These are phyloP conservation scores for Tylopilus plumbeoviolaceoides DNA, from an alignment of 768 basidiomycete species.

Conservation along the genomic window DNA sequence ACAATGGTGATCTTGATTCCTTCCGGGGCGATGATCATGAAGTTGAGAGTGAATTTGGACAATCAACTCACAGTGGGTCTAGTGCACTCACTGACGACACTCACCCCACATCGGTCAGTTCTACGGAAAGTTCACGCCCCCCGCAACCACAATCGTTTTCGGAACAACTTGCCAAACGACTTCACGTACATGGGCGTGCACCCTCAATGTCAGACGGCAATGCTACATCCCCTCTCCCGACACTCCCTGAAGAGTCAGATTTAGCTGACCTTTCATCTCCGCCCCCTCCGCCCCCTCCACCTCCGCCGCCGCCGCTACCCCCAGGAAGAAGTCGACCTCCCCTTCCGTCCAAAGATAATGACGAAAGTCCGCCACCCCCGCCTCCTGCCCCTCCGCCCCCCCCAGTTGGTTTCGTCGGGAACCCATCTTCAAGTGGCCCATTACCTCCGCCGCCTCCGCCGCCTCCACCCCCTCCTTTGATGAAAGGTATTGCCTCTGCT, in stretches of 20 bases:
- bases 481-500: constrained; percentile 30
- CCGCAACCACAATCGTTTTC: constrained; percentile 47
- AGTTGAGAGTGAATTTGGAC: constrained; percentile 53
- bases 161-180: constrained; percentile 59
- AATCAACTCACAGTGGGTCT: constrained; percentile 37
- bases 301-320: background rate
- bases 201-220: constrained; percentile 37
- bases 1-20: constrained; percentile 40
- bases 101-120: constrained; percentile 49
- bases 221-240: constrained; percentile 32
- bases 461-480: constrained; percentile 31
- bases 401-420: constrained; percentile 30
- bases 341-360: constrained; percentile 15
- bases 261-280: constrained; percentile 24
- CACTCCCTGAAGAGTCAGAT: constrained; percentile 40
- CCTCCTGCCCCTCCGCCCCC: constrained; percentile 35
- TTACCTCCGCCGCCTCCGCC: constrained; percentile 35
- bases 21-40: constrained; percentile 46
- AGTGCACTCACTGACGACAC: constrained; percentile 47
- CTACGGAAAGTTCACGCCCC: constrained; percentile 32
- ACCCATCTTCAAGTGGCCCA: constrained; percentile 22
- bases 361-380: constrained; percentile 28
- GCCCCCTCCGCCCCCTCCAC: constrained; percentile 9
- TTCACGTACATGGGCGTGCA: constrained; percentile 46
- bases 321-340: constrained; percentile 12